These are phyloP conservation scores for Brachypodium distachyon DNA, from an alignment of 202 grass and related monocot species.

Conservation along the genomic window DNA sequence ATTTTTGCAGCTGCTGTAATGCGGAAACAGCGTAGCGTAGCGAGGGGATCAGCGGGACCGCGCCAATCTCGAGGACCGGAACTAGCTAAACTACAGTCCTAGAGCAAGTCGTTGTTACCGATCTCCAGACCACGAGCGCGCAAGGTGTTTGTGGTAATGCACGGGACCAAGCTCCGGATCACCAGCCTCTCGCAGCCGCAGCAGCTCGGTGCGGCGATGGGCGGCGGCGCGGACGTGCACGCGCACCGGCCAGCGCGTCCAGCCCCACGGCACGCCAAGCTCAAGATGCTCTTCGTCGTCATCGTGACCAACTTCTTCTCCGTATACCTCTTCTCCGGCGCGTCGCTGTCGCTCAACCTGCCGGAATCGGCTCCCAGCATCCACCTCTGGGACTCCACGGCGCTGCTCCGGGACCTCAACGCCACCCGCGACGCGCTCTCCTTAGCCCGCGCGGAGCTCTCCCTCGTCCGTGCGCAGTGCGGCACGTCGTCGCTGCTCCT, in stretches of 20 bases:
- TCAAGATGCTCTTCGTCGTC: slow-evolving; percentile 59
- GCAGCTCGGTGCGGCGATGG: slow-evolving; percentile 1
- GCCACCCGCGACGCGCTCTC: slow-evolving; percentile 42
- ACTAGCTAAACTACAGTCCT: neutral
- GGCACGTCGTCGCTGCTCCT: slow-evolving; percentile 51
- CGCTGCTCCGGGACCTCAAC: slow-evolving; percentile 57
- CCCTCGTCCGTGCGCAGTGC: slow-evolving; percentile 40
- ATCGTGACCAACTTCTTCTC: slow-evolving; percentile 63
- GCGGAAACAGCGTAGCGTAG: slow-evolving; percentile 2
- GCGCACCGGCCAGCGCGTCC: neutral
- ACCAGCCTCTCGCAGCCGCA: neutral
- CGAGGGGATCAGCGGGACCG: neutral
- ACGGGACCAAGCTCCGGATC: slow-evolving; percentile 30
- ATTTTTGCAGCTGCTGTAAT: neutral
- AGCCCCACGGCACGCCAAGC: slow-evolving; percentile 21
- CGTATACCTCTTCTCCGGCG: slow-evolving; percentile 65
- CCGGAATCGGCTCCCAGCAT: slow-evolving; percentile 49
- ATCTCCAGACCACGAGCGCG: neutral
- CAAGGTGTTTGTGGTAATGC: slow-evolving; percentile 2
- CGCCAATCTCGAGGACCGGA: slow-evolving; percentile 22
- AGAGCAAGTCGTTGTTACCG: neutral
- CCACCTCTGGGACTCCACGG: slow-evolving; percentile 58
- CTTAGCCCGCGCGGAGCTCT: slow-evolving; percentile 23
- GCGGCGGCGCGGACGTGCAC: neutral
- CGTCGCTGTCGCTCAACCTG: slow-evolving; percentile 35